Base-by-base conservation (phyloP, 805 yeast genomes). In the Kluyveromyces aestuarii region DNA sequence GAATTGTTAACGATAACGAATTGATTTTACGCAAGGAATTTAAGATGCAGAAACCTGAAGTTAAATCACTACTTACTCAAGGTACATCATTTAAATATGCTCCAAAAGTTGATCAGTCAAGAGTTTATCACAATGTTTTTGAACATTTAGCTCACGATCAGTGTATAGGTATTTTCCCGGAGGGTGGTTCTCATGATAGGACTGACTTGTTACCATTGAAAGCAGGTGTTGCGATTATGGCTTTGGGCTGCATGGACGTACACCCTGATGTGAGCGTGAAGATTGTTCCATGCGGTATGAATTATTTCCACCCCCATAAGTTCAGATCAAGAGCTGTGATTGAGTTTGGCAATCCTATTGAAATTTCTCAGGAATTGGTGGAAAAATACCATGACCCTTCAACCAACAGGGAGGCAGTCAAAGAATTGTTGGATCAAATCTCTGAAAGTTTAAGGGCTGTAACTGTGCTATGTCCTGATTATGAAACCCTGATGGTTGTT, bases 161-260 rank as follows among this genome's bases (percentile, higher is more conserved):
- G 49, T 87, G 95, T 53, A 69, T 93, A 36, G 98, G 98, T 10
- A 87, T 93, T 41, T 93, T 89, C 70, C 97, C 99, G 8, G 99
- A 93, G 71, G 99, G 99, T 50, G 99, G 99, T 1, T 88, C 96
- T 11, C 99, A 91, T 61, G 99, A 91, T 65, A 75, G 99, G 55
- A 82, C 98, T 0, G 95, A 88, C 53, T 68, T 91, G 56, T 73
- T 91, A 45, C 99, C 99, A 0, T 72, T 91, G 56, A 91, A 93
- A 63, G 96, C 98, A 1, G 99, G 99, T 53, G 97, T 93, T 8
- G 96, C 96, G 2, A 85, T 91, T 49, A 93, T 91, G 98, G 99
- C 98, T 0, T 72, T 93, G 30, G 99, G 98, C 8, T 93, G 98
- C 9, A 79, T 90, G 80, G 85, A 81, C 21, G 74, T 79, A 51